A percentile compares a stretch with the other conserved stretches of the same genome.
Conservation (phyloP, 345 rosid species). For the Mercurialis annua region DNA sequence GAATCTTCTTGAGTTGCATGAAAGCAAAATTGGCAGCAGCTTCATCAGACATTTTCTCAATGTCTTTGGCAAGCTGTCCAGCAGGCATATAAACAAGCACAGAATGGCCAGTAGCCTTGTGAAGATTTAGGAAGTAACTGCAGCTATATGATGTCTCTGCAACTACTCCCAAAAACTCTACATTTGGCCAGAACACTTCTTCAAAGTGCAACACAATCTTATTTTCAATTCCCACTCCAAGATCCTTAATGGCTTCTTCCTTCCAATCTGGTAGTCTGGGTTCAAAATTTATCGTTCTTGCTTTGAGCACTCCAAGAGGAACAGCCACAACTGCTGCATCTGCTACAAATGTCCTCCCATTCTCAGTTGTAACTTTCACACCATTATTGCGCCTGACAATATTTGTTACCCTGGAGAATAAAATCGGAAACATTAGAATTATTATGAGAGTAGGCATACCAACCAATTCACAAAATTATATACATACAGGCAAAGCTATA, state of each 20-base stretch:
- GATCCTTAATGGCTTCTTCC: slow-evolving; percentile 78
- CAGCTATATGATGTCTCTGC: slow-evolving; percentile 83
- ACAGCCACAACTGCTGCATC: slow-evolving; percentile 81
- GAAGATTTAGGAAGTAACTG: slow-evolving; percentile 95
- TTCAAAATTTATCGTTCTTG: slow-evolving; percentile 59
- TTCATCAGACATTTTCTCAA: slow-evolving; percentile 97
- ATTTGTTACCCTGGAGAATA: slow-evolving; percentile 56
- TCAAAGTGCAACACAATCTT: slow-evolving; percentile 77
- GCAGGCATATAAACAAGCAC: slow-evolving; percentile 98
- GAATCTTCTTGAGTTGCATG: slow-evolving; percentile 74
- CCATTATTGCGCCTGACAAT: slow-evolving; percentile 64
- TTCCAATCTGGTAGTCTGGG: slow-evolving; percentile 94
- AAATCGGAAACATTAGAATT: not conserved
- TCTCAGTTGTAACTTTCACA: slow-evolving; percentile 75
- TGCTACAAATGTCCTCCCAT: slow-evolving; percentile 62
- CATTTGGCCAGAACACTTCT: slow-evolving; percentile 95
- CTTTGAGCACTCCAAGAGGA: slow-evolving; percentile 87
- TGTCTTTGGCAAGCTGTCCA: slow-evolving; percentile 92
- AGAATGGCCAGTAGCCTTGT: slow-evolving; percentile 86
- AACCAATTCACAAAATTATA: not conserved
- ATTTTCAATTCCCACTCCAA: slow-evolving; percentile 93
- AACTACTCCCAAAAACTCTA: slow-evolving; percentile 94
- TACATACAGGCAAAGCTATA: not conserved
- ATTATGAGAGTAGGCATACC: not conserved
- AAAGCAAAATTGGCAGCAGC: slow-evolving; percentile 86